Evolutionary conservation across 768 basidiomycete genomes (phyloP).

Genomic region (Fistulinella prunicolor): DNA sequence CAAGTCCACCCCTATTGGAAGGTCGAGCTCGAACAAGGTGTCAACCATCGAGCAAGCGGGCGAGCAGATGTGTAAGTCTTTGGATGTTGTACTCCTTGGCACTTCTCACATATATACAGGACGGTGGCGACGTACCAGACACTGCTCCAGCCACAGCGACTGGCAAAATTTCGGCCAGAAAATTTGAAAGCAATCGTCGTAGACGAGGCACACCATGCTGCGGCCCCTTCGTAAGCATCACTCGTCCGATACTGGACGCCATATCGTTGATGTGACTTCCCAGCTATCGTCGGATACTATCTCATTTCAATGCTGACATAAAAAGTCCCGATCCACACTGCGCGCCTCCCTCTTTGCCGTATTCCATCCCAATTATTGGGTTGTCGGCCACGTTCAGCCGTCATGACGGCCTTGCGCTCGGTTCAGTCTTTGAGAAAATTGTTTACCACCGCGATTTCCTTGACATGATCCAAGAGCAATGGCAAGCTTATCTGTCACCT

Average conservation of each 20-base stretch:
- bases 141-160: conserved; percentile 55
- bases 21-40: conserved; percentile 92
- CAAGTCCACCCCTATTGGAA: conserved; percentile 66
- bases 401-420: conserved; percentile 86
- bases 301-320: conserved; percentile 73
- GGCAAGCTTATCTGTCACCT: conserved; percentile 42
- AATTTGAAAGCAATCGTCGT: conserved; percentile 74
- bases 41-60: conserved; percentile 70
- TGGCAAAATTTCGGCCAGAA: conserved; percentile 72
- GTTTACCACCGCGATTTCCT: conserved; percentile 91
- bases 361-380: conserved; percentile 79
- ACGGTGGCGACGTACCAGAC: conserved; percentile 92
- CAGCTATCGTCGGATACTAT: conserved; percentile 81
- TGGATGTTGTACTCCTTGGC: background rate
- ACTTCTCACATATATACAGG: conserved; percentile 34
- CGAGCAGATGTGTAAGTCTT: conserved; percentile 71
- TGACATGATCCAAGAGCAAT: conserved; percentile 91
- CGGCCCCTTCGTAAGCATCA: conserved; percentile 79
- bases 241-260: background rate
- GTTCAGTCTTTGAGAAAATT: conserved; percentile 85
- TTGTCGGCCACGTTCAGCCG: conserved; percentile 95
- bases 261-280: conserved; percentile 7
- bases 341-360: conserved; percentile 35
- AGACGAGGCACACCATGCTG: conserved; percentile 96
- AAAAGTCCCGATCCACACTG: conserved; percentile 48